Evolutionary conservation across 2,329 filamentous ascomycete species (phyloP), one percentile per base, ranked within the genome.

Genomic region (Xylaria sp.): DNA sequence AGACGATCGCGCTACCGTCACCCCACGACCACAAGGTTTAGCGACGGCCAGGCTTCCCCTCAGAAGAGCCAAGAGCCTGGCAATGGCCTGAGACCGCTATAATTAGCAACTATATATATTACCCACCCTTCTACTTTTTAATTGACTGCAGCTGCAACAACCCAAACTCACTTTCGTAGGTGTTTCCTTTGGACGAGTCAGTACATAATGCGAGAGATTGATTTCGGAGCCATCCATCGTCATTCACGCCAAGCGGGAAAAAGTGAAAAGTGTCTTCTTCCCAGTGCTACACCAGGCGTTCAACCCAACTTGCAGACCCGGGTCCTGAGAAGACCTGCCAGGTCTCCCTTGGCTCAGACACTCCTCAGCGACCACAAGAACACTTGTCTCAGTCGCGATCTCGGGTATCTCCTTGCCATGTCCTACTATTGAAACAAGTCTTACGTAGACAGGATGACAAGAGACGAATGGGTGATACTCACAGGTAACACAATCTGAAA

Each of bases 31-130:
- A 1, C 34, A 13, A 23, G 39, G 50, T 66, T 69, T 63, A 51
- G 58, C 34, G 48, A 41, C 63, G 59, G 41, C 58, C 34, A 67
- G 60, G 60, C 63, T 61, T 41, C 54, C 54, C 7, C 13, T 46
- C 60, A 60, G 37, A 66, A 63, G 66, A 61, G 62, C 63, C 63
- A 56, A 63, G 63, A 34, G 63, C n/a, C 55, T 52, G 34, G 23
- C 54, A 65, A 51, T 39, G 37, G 50, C 54, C 56, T 10, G 59
- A 60, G 52, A 67, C 55, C 69, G 28, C 70, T 72, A 72, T 60
- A 72, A 68, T 72, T 72, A 72, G 70, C 67, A 72, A 46, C 46
- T 44, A 34, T 70, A 56, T 65, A 71, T 66, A 70, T 70, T 70
- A 56, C 65, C 56, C 28, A 59, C 63, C 67, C 54, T 63, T 55